A percentile compares a stretch with the other conserved stretches of the same genome.
Evolutionary conservation across 2,329 filamentous ascomycete genomes (phyloP).

Genomic region (Monosporascus sp.): DNA sequence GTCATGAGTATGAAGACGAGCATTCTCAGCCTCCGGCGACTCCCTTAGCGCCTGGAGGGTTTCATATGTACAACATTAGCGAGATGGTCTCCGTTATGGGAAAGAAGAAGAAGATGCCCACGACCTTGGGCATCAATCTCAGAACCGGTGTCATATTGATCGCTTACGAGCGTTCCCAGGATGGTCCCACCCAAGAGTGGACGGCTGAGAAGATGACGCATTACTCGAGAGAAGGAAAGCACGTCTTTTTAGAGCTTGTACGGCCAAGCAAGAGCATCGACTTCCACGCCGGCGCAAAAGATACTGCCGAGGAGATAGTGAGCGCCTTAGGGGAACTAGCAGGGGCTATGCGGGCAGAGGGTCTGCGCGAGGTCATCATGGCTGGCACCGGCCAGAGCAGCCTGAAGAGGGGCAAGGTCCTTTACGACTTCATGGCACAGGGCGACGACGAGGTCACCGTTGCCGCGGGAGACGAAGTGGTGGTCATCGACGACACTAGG

Average conservation of each 20-base stretch:
- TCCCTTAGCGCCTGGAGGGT: constrained; percentile 67
- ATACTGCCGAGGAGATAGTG: constrained; percentile 92
- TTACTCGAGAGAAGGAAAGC: constrained; percentile 96
- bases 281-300: constrained; percentile 95
- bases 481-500: constrained; percentile 82
- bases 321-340: constrained; percentile 81
- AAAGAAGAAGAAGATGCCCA: constrained; percentile 97
- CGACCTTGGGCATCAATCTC: constrained; percentile 90
- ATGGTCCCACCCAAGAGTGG: constrained; percentile 89
- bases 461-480: constrained; percentile 80
- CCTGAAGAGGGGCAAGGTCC: constrained; percentile 76
- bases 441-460: constrained; percentile 96
- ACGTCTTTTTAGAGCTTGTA: constrained; percentile 92
- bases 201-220: constrained; percentile 92
- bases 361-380: constrained; percentile 77
- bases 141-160: constrained; percentile 86
- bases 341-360: constrained; percentile 77
- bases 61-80: constrained; percentile 93
- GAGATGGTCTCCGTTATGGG: constrained; percentile 97
- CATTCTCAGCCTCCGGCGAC: constrained; percentile 36
- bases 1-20: constrained; percentile 28
- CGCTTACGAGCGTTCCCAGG: constrained; percentile 75
- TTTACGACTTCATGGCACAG: constrained; percentile 96
- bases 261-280: constrained; percentile 91
- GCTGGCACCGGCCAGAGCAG: constrained; percentile 63